Percentiles rank a stretch among this genome's conserved stretches.
These are phyloP conservation scores for Nakazawaea holstii DNA, from an alignment of 805 yeast genomes.

Conservation along the genomic window DNA sequence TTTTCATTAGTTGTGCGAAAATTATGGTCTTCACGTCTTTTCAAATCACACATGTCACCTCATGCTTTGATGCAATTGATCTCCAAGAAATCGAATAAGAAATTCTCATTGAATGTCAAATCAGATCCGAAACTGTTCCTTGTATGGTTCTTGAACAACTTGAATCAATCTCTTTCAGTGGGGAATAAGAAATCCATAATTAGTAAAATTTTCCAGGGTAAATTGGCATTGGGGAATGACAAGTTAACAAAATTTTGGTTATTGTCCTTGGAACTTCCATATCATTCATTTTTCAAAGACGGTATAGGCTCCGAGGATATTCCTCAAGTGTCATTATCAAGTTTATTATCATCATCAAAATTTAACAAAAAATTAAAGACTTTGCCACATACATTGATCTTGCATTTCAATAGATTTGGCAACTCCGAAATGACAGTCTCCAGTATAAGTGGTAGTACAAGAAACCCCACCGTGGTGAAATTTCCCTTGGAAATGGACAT, in stretches of 20 bases:
- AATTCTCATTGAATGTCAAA: slow-evolving; percentile 32
- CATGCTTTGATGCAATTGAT: slow-evolving; percentile 56
- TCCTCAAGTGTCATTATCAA: slow-evolving; percentile 44
- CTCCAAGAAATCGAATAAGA: slow-evolving; percentile 34
- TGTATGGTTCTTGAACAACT: slow-evolving; percentile 51
- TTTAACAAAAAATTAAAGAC: slow-evolving; percentile 28
- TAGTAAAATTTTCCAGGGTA: slow-evolving; percentile 47
- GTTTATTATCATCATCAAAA: slow-evolving; percentile 35
- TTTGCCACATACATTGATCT: slow-evolving; percentile 48
- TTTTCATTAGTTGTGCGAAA: slow-evolving; percentile 47
- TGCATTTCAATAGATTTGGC: slow-evolving; percentile 53
- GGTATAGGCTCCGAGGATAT: slow-evolving; percentile 36
- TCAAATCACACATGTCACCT: slow-evolving; percentile 60
- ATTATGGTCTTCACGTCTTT: slow-evolving; percentile 58
- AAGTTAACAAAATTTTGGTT: slow-evolving; percentile 40
- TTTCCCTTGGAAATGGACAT: slow-evolving; percentile 42
- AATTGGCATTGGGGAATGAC: slow-evolving; percentile 29
- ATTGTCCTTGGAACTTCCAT: slow-evolving; percentile 56
- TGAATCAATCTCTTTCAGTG: slow-evolving; percentile 25
- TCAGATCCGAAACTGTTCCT: slow-evolving; percentile 53
- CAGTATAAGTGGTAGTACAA: slow-evolving; percentile 28
- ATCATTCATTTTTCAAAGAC: slow-evolving; percentile 48
- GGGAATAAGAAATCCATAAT: slow-evolving; percentile 22
- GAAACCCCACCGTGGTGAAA: slow-evolving; percentile 60
- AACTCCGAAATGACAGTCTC: slow-evolving; percentile 23